Base-by-base conservation (phyloP, 2,329 filamentous ascomycete species). In the Seiridium unicorne region DNA sequence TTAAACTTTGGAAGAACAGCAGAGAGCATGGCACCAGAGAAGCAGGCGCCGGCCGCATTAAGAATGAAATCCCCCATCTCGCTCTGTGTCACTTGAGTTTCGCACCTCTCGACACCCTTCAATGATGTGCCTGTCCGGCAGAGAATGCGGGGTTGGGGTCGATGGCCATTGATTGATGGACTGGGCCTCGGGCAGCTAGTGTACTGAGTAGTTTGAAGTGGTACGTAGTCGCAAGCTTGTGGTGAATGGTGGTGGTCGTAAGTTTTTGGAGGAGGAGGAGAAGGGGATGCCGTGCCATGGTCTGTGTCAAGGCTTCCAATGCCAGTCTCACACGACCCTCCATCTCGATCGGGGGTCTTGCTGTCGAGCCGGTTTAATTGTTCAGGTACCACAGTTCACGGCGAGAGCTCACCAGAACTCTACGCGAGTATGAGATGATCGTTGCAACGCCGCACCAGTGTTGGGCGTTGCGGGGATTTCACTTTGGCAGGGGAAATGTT, bases 101-200 rank as follows among this genome's bases (percentile, higher is more conserved):
- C 53, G 42, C 18, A 26, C 44, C 34, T 32, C 36, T 44, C 38
- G n/a, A 54, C 36, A 36, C 51, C 26, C 32, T 54, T 42, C 18
- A 31, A 34, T 53, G 35, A n/a, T 13, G 26, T 44, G 36, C 42
- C 44, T 18, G 11, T 58, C 26, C 32, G 40, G 44, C 55, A 58
- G 55, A 51, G 10, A 48, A 48, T 58, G 55, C 55, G 55, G 55
- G 55, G 55, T 49, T 40, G 44, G 13, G 26, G 42, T 18, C n/a
- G 35, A n/a, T 57, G 26, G 35, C 34, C 38, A 34, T 35, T 36
- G 44, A 35, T 57, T 35, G 26, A 44, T 31, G 53, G 10, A 32
- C 26, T 38, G 31, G 32, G 49, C 9, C 34, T 9, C n/a, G 49
- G 49, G 49, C 49, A 53, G 38, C 49, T 53, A 53, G 49, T 31